A percentile compares a stretch with the other conserved stretches of the same genome.
phyloP scores from a whole-genome alignment of 179 eudicot species.

The Spergularia azorica region DNA sequence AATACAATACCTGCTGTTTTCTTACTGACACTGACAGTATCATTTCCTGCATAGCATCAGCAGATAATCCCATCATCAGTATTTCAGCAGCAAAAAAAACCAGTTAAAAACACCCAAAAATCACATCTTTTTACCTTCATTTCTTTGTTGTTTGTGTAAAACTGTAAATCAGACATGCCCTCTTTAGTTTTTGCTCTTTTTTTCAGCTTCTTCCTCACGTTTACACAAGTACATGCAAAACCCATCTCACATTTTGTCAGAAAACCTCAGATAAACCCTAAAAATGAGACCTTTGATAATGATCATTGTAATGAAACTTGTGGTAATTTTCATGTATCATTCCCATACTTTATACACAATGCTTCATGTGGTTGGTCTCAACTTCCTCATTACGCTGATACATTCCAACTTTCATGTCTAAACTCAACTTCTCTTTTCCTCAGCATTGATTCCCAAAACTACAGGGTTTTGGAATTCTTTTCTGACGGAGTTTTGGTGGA shows the following conservation, averaged over 20 bases:
- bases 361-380: constrained; percentile 33
- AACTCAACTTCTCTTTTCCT: constrained; percentile 55
- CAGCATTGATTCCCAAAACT: constrained; percentile 43
- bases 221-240: constrained; percentile 20
- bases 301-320: constrained; percentile 42
- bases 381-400: constrained; percentile 15
- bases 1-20: not conserved
- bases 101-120: no score
- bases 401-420: constrained; percentile 56
- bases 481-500: constrained; percentile 63
- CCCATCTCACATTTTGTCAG: constrained; percentile 25
- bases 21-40: not conserved
- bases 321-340: constrained; percentile 37
- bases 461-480: constrained; percentile 58
- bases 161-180: constrained; percentile 26
- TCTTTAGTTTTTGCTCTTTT: constrained; percentile 15
- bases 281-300: constrained; percentile 22
- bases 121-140: not conserved
- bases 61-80: no score
- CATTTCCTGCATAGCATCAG: not conserved
- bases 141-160: no score
- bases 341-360: constrained; percentile 43
- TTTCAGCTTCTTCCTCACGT: constrained; percentile 22
- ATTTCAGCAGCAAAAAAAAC: no score
- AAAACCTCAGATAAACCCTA: constrained; percentile 14